A percentile compares a stretch with the other conserved stretches of the same genome.
Evolutionary conservation across 148 eudicot genomes (phyloP).

Genomic region (Amaranthus cruentus): DNA sequence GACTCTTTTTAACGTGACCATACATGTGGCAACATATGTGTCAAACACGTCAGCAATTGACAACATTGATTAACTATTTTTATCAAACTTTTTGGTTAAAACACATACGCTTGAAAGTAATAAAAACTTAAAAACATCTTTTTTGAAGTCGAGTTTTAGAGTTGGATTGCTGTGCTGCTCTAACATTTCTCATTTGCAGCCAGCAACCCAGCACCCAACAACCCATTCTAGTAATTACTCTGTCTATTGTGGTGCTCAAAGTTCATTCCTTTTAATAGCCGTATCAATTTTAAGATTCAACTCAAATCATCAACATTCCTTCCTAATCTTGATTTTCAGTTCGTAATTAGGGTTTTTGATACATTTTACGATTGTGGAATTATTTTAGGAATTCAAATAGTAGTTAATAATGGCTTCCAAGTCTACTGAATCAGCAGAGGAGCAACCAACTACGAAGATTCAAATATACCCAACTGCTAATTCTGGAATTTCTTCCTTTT

Average conservation of each 20-base stretch:
- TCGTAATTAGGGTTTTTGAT: not conserved
- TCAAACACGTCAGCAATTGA: too few relatives aligned
- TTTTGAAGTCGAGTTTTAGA: too few relatives aligned
- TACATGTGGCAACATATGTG: too few relatives aligned
- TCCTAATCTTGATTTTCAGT: not conserved
- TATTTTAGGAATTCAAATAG: not conserved
- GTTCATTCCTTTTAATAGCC: not conserved
- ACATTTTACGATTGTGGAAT: not conserved
- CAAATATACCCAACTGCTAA: slow-evolving; percentile 67
- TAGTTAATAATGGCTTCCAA: slow-evolving; percentile 20
- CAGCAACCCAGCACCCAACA: not conserved
- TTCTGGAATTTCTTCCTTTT: slow-evolving; percentile 65
- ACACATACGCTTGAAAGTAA: too few relatives aligned
- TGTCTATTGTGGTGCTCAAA: not conserved
- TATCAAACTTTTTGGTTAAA: too few relatives aligned
- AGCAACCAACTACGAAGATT: slow-evolving; percentile 34
- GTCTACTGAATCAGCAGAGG: slow-evolving; percentile 25
- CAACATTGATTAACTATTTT: too few relatives aligned
- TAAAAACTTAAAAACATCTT: not conserved
- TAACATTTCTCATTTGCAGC: not conserved
- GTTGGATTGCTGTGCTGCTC: too few relatives aligned
- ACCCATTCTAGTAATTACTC: not conserved
- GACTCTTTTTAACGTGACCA: too few relatives aligned
- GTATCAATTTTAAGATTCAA: not conserved
- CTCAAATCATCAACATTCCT: too few relatives aligned